Evolutionary conservation across 495 filamentous ascomycete species (phyloP), one percentile per base, ranked within the genome.

Genomic region (Aspergillus bridgeri): DNA sequence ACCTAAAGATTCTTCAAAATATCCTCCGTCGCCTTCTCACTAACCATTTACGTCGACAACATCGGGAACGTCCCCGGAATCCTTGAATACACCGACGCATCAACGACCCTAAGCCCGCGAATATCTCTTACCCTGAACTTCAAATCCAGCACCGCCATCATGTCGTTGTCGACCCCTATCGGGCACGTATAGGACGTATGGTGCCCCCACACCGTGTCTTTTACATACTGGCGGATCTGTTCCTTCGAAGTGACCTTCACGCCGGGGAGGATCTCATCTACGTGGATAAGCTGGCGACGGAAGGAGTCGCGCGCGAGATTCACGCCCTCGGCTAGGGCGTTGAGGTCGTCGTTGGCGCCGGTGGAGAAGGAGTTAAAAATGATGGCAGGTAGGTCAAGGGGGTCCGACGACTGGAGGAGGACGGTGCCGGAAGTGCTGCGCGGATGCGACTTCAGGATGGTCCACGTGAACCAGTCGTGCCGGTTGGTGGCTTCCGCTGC

Each of bases 11-110:
- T 57, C 29, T 33, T 49, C 22, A 83, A 42, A 49, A 86, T 83
- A 24, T 81, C 81, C 59, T 83, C 84, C 0, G 83, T 76, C 2
- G 85, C 85, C 78, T 87, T 87, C 65, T 83, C 80, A n/a, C 72
- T 75, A 19, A 87, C 64, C 77, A 86, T 85, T 61, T 83, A 86
- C 0, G 82, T 83, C 15, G 85, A 77, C 29, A 82, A 65, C 20
- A 73, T 74, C 24, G 81, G 81, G 56, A 84, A 88, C 27, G 77
- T 79, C 2, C 85, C 85, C 24, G 81, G 82, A 48, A 82, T 83
- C 24, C 69, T 64, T n/a, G 83, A 83, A 53, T 77, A 86, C 1
- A 83, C 82, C 21, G 72, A 78, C 5, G 83, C 85, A 70, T 87
- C 85, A 6, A 87, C 84, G 33, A 87, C 83, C 43, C 85, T 70